Conservation (phyloP, 805 yeast species). For the Cyberlindnera misumaiensis region DNA sequence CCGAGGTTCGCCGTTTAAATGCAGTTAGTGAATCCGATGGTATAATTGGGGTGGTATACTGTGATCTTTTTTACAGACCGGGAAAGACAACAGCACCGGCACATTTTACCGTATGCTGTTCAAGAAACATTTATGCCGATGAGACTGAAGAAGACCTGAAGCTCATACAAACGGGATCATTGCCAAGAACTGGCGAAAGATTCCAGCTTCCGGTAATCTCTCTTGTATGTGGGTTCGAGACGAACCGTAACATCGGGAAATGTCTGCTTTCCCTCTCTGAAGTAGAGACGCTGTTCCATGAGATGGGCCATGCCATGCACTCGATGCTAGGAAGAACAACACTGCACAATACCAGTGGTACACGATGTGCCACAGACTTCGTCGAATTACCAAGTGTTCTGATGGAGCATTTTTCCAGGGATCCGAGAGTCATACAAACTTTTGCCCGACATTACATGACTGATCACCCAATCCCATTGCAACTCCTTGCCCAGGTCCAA, state of each 20-base stretch:
- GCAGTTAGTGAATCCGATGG: conserved; percentile 62
- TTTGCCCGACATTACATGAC: conserved; percentile 68
- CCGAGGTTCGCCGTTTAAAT: conserved; percentile 75
- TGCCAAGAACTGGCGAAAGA: conserved; percentile 33
- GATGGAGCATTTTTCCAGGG: conserved; percentile 89
- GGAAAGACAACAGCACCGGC: conserved; percentile 83
- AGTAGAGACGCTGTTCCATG: conserved; percentile 92
- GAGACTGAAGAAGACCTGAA: conserved; percentile 36
- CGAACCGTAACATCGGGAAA: conserved; percentile 33
- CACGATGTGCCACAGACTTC: conserved; percentile 92
- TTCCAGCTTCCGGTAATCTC: conserved; percentile 88
- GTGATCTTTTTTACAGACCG: conserved; percentile 77
- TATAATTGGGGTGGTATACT: conserved; percentile 72
- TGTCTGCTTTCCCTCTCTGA: conserved; percentile 67
- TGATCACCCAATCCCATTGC: conserved; percentile 48
- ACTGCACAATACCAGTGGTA: conserved; percentile 88
- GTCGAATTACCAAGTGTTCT: conserved; percentile 95
- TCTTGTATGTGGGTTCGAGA: conserved; percentile 74
- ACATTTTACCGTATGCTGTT: conserved; percentile 92
- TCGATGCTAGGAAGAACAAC: conserved; percentile 92
- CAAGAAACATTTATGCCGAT: conserved; percentile 64
- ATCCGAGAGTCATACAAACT: conserved; percentile 62
- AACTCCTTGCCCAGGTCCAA: conserved; percentile 45
- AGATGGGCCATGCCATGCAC: conserved; percentile 99
- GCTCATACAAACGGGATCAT: conserved; percentile 27